Evolutionary conservation across 306 rosid species (phyloP), one percentile per base, ranked within the genome.

Genomic region (Trifolium subterraneum): DNA sequence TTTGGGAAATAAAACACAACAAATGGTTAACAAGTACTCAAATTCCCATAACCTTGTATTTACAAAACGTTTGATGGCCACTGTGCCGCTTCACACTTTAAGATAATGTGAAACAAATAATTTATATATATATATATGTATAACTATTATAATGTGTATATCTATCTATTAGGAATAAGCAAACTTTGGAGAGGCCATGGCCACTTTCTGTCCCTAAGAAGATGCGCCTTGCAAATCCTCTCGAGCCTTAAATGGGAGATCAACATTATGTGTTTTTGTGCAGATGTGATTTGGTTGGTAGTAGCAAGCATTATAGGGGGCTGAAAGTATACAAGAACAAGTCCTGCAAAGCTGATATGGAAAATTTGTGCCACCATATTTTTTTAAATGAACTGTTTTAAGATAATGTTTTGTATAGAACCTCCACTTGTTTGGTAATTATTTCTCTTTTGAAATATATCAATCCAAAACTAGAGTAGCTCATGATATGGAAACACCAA

Each of bases 201-300:
- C 3, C 29, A 2, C 29, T 25, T 25, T 25, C 29, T 25, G 29
- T 25, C 29, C 29, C 29, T 0, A 25, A 25, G 29, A 25, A 25
- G 29, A 25, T 25, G 3, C 29, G 29, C 29, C 29, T 25, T 25
- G 29, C 29, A 25, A 25, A 25, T 25, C 29, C 3, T 25, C 29
- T 25, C 29, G 29, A 25, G 2, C 29, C 29, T 25, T 25, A 25
- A 25, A 25, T 25, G 29, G 38, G 38, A 35, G 38, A 56, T 23
- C 63, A 56, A 5, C 36, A 50, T 50, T 16, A 52, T 4, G 15
- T 45, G 47, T 33, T 61, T 54, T 31, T 48, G 67, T 74, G 18
- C 67, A 62, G 73, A 60, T 62, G 11, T 51, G 44, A 71, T 61
- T 60, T 80, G 68, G 73, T n/a, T 36, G 63, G 47, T 33, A 65